A percentile compares a stretch with the other conserved stretches of the same genome.
Evolutionary conservation across 768 basidiomycete genomes (phyloP).

Genomic region (Pleurotus tuoliensis): DNA sequence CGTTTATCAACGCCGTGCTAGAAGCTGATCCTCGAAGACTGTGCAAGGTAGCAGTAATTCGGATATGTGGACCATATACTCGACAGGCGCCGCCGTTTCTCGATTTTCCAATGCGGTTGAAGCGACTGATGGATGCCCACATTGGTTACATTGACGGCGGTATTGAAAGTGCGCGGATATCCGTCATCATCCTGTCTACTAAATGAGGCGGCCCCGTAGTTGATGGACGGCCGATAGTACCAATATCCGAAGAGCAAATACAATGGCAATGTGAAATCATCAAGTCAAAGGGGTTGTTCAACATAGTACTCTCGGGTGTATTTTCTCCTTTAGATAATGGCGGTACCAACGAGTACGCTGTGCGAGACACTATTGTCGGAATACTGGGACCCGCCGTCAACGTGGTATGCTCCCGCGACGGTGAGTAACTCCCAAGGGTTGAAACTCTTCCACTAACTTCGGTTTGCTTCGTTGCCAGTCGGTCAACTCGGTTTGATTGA

Average conservation of each 20-base stretch:
- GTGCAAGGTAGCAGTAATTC: slow-evolving; percentile 58
- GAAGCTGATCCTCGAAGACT: slow-evolving; percentile 51
- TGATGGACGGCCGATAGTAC: slow-evolving; percentile 27
- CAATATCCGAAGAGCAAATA: slow-evolving; percentile 40
- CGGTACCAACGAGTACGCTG: slow-evolving; percentile 28
- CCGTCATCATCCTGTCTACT: background rate
- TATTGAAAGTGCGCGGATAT: slow-evolving; percentile 35
- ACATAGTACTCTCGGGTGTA: slow-evolving; percentile 27
- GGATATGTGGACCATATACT: slow-evolving; percentile 59
- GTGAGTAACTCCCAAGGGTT: slow-evolving; percentile 15
- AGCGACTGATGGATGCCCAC: slow-evolving; percentile 25
- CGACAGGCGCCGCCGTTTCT: slow-evolving; percentile 50
- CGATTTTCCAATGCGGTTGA: slow-evolving; percentile 29
- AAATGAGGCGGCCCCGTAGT: slow-evolving; percentile 10
- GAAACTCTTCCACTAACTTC: background rate
- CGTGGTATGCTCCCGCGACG: slow-evolving; percentile 51
- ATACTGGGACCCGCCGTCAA: slow-evolving; percentile 36
- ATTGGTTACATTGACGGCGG: slow-evolving; percentile 32
- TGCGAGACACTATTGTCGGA: slow-evolving; percentile 22
- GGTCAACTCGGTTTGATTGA: slow-evolving; percentile 58
- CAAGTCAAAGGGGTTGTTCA: slow-evolving; percentile 22
- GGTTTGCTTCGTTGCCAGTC: slow-evolving; percentile 25
- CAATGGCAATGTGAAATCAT: slow-evolving; percentile 36
- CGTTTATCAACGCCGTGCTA: slow-evolving; percentile 59
- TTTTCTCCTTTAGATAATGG: slow-evolving; percentile 29